Percentiles rank a stretch among this genome's conserved stretches.
Evolutionary conservation across 169 alveolate species (phyloP).

Genomic region (Cryptosporidium andersoni): DNA sequence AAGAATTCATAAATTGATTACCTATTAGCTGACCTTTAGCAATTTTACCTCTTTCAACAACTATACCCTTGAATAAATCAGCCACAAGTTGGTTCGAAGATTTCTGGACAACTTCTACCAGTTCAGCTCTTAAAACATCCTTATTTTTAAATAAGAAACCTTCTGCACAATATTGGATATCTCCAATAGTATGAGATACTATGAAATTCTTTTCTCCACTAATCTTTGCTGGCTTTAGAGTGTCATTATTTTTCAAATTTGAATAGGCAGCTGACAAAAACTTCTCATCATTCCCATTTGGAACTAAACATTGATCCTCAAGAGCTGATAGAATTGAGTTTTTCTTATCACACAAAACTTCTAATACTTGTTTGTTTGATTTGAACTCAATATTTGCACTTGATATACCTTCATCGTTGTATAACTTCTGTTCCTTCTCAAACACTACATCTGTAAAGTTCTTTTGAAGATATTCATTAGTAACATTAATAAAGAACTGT

Average conservation of each 20-base stretch:
- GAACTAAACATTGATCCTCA: conserved; percentile 92
- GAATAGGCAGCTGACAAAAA: conserved; percentile 79
- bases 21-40: conserved; percentile 91
- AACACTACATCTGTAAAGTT: conserved; percentile 94
- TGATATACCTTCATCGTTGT: conserved; percentile 85
- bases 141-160: conserved; percentile 84
- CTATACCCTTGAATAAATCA: conserved; percentile 83
- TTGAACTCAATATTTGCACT: conserved; percentile 83
- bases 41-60: conserved; percentile 86
- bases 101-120: conserved; percentile 84
- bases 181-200: conserved; percentile 84
- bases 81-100: conserved; percentile 80
- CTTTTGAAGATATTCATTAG: conserved; percentile 95
- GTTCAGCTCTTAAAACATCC: conserved; percentile 87
- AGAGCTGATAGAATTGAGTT: conserved; percentile 82
- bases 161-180: conserved; percentile 81
- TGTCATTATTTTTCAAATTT: conserved; percentile 73
- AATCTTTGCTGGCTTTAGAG: conserved; percentile 84
- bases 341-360: conserved; percentile 74
- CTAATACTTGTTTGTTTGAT: conserved; percentile 76
- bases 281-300: conserved; percentile 89
- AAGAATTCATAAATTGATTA: conserved; percentile 87
- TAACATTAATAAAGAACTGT: conserved; percentile 93
- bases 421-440: conserved; percentile 87
- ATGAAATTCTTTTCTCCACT: conserved; percentile 83